Evolutionary conservation across 176 grass and related monocot genomes (phyloP).

Genomic region (Poa pratensis): DNA sequence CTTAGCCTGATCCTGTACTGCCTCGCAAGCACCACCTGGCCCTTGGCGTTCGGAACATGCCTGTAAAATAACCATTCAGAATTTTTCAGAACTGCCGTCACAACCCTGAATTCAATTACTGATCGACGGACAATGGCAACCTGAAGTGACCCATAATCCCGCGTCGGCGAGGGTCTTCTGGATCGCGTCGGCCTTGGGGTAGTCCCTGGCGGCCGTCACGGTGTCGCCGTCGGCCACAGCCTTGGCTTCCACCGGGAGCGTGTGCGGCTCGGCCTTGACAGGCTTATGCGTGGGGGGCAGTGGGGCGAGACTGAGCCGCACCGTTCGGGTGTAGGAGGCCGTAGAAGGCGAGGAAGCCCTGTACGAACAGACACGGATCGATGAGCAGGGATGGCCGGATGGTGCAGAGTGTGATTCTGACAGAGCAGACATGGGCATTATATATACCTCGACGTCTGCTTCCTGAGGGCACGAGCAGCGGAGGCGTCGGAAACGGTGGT

Average conservation of each 20-base stretch:
- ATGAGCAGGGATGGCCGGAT: background rate
- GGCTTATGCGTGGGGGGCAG: slow-evolving; percentile 48
- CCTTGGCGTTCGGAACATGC: slow-evolving; percentile 61
- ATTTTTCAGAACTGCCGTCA: slow-evolving; percentile 24
- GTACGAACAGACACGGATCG: background rate
- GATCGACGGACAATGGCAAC: background rate
- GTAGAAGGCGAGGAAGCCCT: slow-evolving; percentile 83
- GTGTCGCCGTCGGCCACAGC: slow-evolving; percentile 87
- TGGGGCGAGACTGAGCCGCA: slow-evolving; percentile 32
- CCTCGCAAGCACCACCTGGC: slow-evolving; percentile 65
- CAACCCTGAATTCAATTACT: background rate
- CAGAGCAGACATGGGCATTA: background rate
- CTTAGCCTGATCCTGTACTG: slow-evolving; percentile 96
- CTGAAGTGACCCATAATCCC: slow-evolving; percentile 70
- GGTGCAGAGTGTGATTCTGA: background rate
- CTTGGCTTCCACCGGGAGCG: slow-evolving; percentile 92
- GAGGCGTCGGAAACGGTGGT: too few relatives aligned
- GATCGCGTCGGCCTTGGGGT: slow-evolving; percentile 73
- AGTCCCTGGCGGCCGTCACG: slow-evolving; percentile 67
- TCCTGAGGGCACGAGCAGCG: slow-evolving; percentile 43
- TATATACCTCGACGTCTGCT: slow-evolving; percentile 85
- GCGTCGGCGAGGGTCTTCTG: slow-evolving; percentile 72
- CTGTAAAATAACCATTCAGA: slow-evolving; percentile 38
- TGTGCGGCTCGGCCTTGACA: slow-evolving; percentile 81
- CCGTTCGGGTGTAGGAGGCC: slow-evolving; percentile 61